Conservation (phyloP, 2,329 filamentous ascomycete species). For the Lachnellula occidentalis region DNA sequence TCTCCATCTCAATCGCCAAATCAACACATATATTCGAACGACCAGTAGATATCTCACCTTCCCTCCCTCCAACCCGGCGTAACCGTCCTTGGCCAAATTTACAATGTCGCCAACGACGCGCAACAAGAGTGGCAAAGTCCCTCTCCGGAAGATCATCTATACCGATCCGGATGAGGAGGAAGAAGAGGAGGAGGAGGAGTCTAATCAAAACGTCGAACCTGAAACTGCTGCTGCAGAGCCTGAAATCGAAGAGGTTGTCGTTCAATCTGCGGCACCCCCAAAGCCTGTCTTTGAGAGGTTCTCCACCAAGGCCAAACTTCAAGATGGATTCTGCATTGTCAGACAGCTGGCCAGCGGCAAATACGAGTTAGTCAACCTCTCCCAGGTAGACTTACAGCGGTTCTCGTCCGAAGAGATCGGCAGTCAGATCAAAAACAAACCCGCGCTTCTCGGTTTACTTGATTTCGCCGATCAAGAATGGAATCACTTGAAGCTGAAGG, state of each 20-base stretch:
- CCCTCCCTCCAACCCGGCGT: no score
- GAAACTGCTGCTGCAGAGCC: background rate
- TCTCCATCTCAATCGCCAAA: no score
- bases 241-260: background rate
- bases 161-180: no score
- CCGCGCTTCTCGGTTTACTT: conserved; percentile 3
- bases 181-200: background rate
- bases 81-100: no score
- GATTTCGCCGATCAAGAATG: conserved; percentile 8
- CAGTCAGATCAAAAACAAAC: conserved; percentile 3
- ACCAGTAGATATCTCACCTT: no score
- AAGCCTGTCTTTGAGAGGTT: conserved; percentile 12
- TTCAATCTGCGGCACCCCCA: background rate
- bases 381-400: background rate
- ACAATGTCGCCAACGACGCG: no score
- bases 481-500: conserved; percentile 7
- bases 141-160: background rate
- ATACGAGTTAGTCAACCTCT: conserved; percentile 18
- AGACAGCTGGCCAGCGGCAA: conserved; percentile 11
- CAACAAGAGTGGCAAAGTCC: background rate
- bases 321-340: conserved; percentile 17
- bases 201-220: background rate
- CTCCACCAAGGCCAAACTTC: conserved; percentile 8
- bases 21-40: no score
- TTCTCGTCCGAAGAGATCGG: conserved; percentile 16